phyloP scores from a whole-genome alignment of 345 rosid species.

The Crucihimalaya himalaica region DNA sequence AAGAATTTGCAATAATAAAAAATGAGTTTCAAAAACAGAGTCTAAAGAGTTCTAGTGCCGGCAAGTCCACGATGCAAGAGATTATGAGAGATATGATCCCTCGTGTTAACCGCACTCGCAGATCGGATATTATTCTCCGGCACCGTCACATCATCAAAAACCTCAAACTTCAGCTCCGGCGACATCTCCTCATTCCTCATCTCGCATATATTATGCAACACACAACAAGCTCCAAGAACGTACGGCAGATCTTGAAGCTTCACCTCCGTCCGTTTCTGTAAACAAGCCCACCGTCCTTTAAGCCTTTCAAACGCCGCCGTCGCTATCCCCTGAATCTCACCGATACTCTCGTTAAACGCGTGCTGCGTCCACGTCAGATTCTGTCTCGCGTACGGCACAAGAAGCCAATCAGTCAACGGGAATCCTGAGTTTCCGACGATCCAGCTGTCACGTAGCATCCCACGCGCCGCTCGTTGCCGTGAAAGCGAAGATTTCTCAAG shows the following conservation, averaged over 20 bases:
- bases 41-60: slow-evolving; percentile 45
- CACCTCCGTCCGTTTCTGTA: slow-evolving; percentile 80
- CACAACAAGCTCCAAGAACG: slow-evolving; percentile 86
- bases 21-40: slow-evolving; percentile 1
- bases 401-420: slow-evolving; percentile 72
- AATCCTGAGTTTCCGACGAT: slow-evolving; percentile 63
- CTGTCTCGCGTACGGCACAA: slow-evolving; percentile 71
- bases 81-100: slow-evolving; percentile 79
- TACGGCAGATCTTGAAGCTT: slow-evolving; percentile 79
- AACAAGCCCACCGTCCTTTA: slow-evolving; percentile 75
- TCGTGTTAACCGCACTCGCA: slow-evolving; percentile 43
- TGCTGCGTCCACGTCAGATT: slow-evolving; percentile 84
- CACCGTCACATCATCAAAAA: slow-evolving; percentile 65
- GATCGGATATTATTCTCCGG: slow-evolving; percentile 65
- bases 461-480: slow-evolving; percentile 58
- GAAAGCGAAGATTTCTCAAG: slow-evolving; percentile 67
- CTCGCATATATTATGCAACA: slow-evolving; percentile 81
- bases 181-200: slow-evolving; percentile 60
- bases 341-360: slow-evolving; percentile 63
- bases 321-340: slow-evolving; percentile 46
- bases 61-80: slow-evolving; percentile 72
- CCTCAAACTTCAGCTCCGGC: slow-evolving; percentile 49
- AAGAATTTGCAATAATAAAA: slow-evolving; percentile 37
- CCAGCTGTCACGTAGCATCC: slow-evolving; percentile 62
- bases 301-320: slow-evolving; percentile 58